Conservation (phyloP, 2,329 filamentous ascomycete genomes). For the Lasiodiplodia theobromae region DNA sequence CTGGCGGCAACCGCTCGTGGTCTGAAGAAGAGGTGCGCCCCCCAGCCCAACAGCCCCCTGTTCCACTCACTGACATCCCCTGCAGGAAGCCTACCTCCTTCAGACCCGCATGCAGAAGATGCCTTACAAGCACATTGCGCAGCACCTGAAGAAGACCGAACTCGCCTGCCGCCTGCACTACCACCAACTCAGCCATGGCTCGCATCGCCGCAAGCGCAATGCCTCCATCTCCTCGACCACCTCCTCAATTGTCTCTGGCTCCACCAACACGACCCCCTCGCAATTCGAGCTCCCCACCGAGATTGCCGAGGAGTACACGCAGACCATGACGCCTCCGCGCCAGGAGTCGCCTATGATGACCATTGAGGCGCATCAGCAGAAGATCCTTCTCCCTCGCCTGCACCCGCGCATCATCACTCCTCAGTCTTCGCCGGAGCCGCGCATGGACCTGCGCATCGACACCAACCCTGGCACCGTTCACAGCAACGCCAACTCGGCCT, state of each 20-base stretch:
- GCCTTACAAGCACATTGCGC: slow-evolving; percentile 89
- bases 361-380: slow-evolving; percentile 48
- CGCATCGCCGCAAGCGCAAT: slow-evolving; percentile 79
- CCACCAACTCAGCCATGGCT: slow-evolving; percentile 83
- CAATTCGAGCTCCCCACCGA: slow-evolving; percentile 33
- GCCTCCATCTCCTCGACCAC: slow-evolving; percentile 69
- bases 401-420: slow-evolving; percentile 56
- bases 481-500: not conserved
- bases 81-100: slow-evolving; percentile 80
- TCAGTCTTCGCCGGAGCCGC: slow-evolving; percentile 47
- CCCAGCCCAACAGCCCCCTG: not conserved
- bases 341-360: slow-evolving; percentile 48
- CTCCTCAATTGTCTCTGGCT: slow-evolving; percentile 39
- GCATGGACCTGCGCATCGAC: slow-evolving; percentile 51
- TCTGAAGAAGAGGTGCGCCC: slow-evolving; percentile 79
- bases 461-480: slow-evolving; percentile 42
- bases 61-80: slow-evolving; percentile 32
- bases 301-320: slow-evolving; percentile 35
- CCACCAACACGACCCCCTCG: slow-evolving; percentile 40
- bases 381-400: slow-evolving; percentile 66
- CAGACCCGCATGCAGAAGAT: slow-evolving; percentile 86
- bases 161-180: slow-evolving; percentile 87
- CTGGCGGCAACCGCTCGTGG: slow-evolving; percentile 81
- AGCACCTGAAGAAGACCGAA: slow-evolving; percentile 86
- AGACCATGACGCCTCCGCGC: slow-evolving; percentile 46